These are phyloP conservation scores for Fragaria vesca DNA, from an alignment of 306 rosid species.

Conservation along the genomic window DNA sequence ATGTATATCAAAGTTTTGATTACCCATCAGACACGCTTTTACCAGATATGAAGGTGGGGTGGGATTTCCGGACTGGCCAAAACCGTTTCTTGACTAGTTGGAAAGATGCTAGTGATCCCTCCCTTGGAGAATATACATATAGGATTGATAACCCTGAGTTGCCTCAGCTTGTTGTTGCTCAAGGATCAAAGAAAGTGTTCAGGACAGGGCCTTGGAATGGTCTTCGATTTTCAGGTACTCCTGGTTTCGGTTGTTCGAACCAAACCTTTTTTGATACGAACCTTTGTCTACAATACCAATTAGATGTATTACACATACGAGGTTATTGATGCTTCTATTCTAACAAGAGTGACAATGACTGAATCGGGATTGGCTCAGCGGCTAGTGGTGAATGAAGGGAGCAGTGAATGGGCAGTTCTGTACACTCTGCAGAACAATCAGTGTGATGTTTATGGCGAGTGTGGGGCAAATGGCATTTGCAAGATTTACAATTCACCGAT, in stretches of 20 bases:
- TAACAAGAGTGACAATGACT: neutral
- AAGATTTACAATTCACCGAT: neutral
- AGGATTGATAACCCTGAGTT: neutral
- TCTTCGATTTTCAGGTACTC: slow-evolving; percentile 3
- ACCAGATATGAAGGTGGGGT: slow-evolving; percentile 19
- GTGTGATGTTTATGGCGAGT: slow-evolving; percentile 19
- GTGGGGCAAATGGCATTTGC: slow-evolving; percentile 23
- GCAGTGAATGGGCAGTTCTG: neutral
- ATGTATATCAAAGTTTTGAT: slow-evolving; percentile 40
- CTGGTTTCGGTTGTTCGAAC: neutral
- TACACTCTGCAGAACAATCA: neutral
- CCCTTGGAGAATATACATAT: slow-evolving; percentile 6
- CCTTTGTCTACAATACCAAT: neutral
- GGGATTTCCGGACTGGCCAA: slow-evolving; percentile 15
- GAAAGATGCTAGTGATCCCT: slow-evolving; percentile 24
- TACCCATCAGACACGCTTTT: slow-evolving; percentile 22
- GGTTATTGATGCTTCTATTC: neutral
- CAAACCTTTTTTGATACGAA: neutral
- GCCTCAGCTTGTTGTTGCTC: slow-evolving; percentile 6
- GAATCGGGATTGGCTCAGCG: neutral
- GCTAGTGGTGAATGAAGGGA: neutral
- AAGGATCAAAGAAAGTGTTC: neutral
- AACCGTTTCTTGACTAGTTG: slow-evolving; percentile 15
- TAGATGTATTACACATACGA: neutral
- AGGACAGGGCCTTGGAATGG: slow-evolving; percentile 25